Evolutionary conservation across 2,329 filamentous ascomycete genomes (phyloP), one percentile per base, ranked within the genome.

Genomic region (Lasiodiplodia gonubiensis): DNA sequence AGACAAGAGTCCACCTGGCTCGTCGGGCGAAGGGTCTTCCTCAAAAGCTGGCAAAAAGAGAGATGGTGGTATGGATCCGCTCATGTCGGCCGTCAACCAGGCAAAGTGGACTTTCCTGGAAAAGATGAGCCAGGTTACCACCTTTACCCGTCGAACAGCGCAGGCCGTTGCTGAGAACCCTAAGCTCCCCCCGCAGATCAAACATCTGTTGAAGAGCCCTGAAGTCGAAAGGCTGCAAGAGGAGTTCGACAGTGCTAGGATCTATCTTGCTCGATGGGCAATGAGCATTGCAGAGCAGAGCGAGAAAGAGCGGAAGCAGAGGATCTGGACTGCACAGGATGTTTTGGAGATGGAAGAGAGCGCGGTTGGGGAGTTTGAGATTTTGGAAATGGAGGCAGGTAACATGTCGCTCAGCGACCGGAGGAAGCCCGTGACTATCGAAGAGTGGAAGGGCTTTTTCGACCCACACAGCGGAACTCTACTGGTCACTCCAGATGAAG

Each of bases 281-380:
- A 98, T 99, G 95, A 93, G 93, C 8, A 97, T 99, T 70, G 94
- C 95, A 0, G 96, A 99, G 78, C 95, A 99, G 81, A 94, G 94
- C 73, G 95, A 99, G 75, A 86, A 89, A 48, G 95, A 99, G 73
- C 85, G 90, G 27, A 92, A 89, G 63, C 91, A 94, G 78, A 86
- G 94, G 55, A 94, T 97, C 75, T 99, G 93, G 92, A 97, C 94
- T 0, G 94, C 93, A 0, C 90, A 89, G 70, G 95, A 99, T 80
- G 91, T 97, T 4, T 84, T 98, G 73, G 94, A 97, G 74, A 91
- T 96, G 77, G 96, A 99, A 77, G 91, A 97, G 71, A 97, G 93
- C 35, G 93, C 93, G 69, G 92, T 99, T 0, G 96, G 95, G 7
- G 93, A 97, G 70, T 99, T 99, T 76, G 95, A 99, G 80, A 88